Conservation (phyloP, 2,329 filamentous ascomycete genomes). For the Xylariaceae sp. region DNA sequence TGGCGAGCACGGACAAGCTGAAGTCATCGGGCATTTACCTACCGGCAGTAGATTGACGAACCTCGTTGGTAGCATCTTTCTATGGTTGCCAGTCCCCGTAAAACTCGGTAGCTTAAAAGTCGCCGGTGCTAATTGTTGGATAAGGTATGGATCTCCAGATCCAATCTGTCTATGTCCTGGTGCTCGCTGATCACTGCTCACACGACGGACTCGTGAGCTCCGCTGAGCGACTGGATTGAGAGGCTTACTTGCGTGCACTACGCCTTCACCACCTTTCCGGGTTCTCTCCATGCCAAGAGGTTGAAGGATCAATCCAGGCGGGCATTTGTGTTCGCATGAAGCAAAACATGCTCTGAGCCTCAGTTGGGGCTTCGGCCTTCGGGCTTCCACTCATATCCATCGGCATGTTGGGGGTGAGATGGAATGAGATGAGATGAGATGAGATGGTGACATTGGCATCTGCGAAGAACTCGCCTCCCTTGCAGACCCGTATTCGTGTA, state of each 20-base stretch:
- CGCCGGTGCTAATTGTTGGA: neutral
- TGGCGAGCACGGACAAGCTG: neutral
- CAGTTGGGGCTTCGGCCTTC: too few species aligned
- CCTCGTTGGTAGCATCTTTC: neutral
- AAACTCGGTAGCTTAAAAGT: constrained; percentile 2
- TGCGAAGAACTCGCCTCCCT: too few species aligned
- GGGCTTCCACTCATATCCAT: too few species aligned
- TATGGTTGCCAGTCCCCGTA: neutral
- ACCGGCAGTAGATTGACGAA: neutral
- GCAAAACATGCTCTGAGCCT: neutral
- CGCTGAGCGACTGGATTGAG: neutral
- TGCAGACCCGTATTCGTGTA: too few species aligned
- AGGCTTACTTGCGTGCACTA: neutral
- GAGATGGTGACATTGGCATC: too few species aligned
- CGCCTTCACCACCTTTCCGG: too few species aligned
- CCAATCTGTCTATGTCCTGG: neutral
- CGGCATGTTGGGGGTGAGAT: too few species aligned
- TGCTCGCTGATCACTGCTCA: neutral
- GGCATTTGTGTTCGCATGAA: too few species aligned
- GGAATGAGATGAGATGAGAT: too few species aligned
- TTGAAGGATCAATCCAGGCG: neutral
- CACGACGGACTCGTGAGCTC: neutral
- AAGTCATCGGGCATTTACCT: neutral
- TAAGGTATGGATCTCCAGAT: neutral
- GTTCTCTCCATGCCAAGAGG: neutral